Conservation (phyloP, 177 flowering plant genomes). For the Tripterygium wilfordii region DNA sequence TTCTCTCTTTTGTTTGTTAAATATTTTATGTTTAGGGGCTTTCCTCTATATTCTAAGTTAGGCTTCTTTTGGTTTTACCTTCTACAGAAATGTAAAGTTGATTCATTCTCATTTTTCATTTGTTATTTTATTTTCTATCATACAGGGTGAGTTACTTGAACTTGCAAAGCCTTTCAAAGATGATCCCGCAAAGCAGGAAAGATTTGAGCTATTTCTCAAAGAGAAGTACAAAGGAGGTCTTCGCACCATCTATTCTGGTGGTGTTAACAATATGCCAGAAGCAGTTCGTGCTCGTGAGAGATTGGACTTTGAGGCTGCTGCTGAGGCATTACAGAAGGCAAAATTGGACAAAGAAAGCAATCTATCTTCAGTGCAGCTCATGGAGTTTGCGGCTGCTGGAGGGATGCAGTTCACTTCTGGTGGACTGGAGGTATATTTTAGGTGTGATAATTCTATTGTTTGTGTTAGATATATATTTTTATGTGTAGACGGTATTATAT, state of each 20-base stretch:
- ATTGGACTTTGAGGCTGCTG: conserved; percentile 95
- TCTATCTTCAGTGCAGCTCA: conserved; percentile 21
- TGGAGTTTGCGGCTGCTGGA: conserved; percentile 34
- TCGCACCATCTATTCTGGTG: conserved; percentile 54
- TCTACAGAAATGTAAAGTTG: too few species aligned
- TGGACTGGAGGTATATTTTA: conserved; percentile 50
- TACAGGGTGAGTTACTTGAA: conserved; percentile 42
- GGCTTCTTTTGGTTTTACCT: too few species aligned
- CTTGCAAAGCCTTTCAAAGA: conserved; percentile 65
- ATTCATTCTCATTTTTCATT: too few species aligned
- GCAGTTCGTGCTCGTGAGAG: conserved; percentile 91
- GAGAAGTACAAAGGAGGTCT: conserved; percentile 92
- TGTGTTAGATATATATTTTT: too few species aligned
- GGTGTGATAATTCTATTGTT: conserved; percentile 1
- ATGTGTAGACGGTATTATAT: too few species aligned
- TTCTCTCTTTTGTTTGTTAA: too few species aligned
- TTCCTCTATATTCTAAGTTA: too few species aligned
- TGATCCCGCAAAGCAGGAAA: conserved; percentile 85
- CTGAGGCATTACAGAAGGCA: conserved; percentile 68
- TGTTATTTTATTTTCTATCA: not conserved
- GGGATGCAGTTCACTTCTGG: conserved; percentile 69
- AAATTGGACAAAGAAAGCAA: conserved; percentile 27
- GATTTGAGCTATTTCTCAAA: conserved; percentile 87
- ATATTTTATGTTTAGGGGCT: too few species aligned
- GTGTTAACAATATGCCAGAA: conserved; percentile 73